Base-by-base conservation (phyloP, 2,329 filamentous ascomycete species). In the Pseudophaeomoniella oleicola region DNA sequence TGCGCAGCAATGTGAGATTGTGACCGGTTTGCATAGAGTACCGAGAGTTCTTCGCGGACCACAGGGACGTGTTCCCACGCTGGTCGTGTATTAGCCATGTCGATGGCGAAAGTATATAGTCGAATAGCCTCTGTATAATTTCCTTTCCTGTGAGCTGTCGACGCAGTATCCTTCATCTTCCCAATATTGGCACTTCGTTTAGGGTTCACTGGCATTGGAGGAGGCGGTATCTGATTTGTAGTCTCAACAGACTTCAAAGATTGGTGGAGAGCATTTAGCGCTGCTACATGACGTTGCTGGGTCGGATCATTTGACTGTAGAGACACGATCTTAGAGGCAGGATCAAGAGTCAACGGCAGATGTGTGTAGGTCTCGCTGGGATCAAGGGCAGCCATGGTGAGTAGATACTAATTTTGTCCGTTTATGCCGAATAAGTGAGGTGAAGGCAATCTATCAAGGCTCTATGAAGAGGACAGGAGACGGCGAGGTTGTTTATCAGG, bases 141-240 rank as follows among this genome's bases (percentile, higher is more conserved):
- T 49, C 71, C 71, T 60, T 88, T 87, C 59, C 84, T 81, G 67
- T 83, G 88, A 48, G 82, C 75, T 40, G 64, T 64, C 66, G 94
- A 94, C 50, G 85, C 88, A 39, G 72, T 72, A 57, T 96, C 90
- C 55, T 86, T 83, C 46, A 96, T 77, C 64, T 96, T 96, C 60
- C 69, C 75, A 59, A 98, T 81, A 54, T 87, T 77, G 22, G 83
- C 85, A 46, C 73, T 78, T 52, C 88, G 84, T 64, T 94, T 94
- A 36, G 85, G 87, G 67, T 94, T 92, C 43, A 94, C 79, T 41
- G 87, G 87, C 30, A 93, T 71, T 0, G 90, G 90, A 0, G 88
- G 81, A 4, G 87, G 86, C 0, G 88, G 88, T 14, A 85, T 69
- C 39, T 62, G 60, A 40, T 73, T 69, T 4, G 79, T 73, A 0